Evolutionary conservation across 83 land plant species (phyloP).

Genomic region (Larix sibirica): DNA sequence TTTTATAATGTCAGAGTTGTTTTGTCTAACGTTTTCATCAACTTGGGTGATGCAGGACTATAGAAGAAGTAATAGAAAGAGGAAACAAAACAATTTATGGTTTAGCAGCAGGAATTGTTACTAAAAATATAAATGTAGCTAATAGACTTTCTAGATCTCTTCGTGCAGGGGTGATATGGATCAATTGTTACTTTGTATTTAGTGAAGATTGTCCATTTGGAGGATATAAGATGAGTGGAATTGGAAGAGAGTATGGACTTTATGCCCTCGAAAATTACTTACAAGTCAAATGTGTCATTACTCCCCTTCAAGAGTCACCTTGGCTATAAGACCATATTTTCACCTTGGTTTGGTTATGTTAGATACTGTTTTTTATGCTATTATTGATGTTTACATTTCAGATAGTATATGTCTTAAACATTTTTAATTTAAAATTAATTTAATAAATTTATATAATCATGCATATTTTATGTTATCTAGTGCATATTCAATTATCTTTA

Average conservation of each 20-base stretch:
- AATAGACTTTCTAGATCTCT: constrained; percentile 45
- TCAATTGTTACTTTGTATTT: constrained; percentile 39
- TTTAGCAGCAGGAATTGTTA: constrained; percentile 48
- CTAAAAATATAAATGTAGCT: constrained; percentile 48
- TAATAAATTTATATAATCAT: no score
- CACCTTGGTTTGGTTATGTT: no score
- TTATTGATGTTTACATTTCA: no score
- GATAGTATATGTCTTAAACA: no score
- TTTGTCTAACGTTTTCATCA: neutral
- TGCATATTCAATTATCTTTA: no score
- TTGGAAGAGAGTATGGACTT: constrained; percentile 20
- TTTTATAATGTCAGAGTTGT: no score
- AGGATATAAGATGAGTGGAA: constrained; percentile 62
- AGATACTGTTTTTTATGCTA: no score
- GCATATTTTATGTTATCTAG: no score
- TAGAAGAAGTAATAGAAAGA: constrained; percentile 56
- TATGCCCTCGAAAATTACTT: constrained; percentile 39
- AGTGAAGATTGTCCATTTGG: constrained; percentile 37
- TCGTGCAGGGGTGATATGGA: constrained; percentile 53
- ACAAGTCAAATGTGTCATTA: constrained; percentile 47
- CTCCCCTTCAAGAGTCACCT: constrained; percentile 46
- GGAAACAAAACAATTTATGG: constrained; percentile 52
- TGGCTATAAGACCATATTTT: constrained; percentile 28
- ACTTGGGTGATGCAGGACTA: constrained; percentile 29
- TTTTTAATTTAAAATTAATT: no score